Evolutionary conservation across 2,329 filamentous ascomycete genomes (phyloP).

Genomic region (Cladobotryum mycophilum): DNA sequence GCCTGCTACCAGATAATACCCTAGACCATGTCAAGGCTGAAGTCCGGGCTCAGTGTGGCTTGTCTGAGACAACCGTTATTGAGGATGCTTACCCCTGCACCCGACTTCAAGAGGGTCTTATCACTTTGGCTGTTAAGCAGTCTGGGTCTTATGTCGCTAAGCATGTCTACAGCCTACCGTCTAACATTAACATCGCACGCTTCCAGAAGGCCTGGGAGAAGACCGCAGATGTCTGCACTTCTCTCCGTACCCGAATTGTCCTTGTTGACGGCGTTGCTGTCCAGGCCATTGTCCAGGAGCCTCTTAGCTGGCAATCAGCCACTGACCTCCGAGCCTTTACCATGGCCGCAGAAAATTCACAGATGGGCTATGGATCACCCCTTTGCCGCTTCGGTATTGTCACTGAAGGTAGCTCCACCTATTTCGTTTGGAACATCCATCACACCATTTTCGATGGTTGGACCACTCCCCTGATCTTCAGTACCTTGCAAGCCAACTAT

Average conservation of each 20-base stretch:
- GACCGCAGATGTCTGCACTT: constrained; percentile 8
- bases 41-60: not conserved
- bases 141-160: constrained; percentile 27
- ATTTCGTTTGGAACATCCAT: not conserved
- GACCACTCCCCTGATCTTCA: constrained; percentile 7
- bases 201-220: constrained; percentile 24
- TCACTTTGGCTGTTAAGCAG: constrained; percentile 25
- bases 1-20: constrained; percentile 1
- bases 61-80: constrained; percentile 4
- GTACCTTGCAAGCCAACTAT: constrained; percentile 5
- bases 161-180: constrained; percentile 18
- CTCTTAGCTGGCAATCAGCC: not conserved
- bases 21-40: too few relatives aligned
- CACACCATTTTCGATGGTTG: constrained; percentile 16
- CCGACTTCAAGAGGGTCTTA: constrained; percentile 17
- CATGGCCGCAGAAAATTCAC: not conserved
- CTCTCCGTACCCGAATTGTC: constrained; percentile 8
- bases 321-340: constrained; percentile 1
- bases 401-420: not conserved
- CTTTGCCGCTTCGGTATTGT: constrained; percentile 7
- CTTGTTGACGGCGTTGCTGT: not conserved
- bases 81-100: constrained; percentile 18
- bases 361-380: constrained; percentile 8
- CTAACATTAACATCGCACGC: constrained; percentile 13
- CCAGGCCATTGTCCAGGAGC: not conserved